phyloP scores from a whole-genome alignment of 805 yeast genomes.

The Starmerella apicola region DNA sequence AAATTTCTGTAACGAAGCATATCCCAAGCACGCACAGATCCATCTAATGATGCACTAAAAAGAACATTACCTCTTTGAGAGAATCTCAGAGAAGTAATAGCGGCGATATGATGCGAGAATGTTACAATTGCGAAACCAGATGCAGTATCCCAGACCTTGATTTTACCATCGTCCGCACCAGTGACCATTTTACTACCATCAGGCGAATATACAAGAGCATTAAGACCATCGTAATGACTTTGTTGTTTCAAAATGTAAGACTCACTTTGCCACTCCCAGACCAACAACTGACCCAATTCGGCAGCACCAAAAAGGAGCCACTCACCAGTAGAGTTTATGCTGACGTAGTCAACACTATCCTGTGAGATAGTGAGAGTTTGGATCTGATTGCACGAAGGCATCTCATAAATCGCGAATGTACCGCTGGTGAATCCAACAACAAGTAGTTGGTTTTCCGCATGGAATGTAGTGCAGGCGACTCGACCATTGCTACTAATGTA shows the following conservation, averaged over 20 bases:
- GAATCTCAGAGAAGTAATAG: constrained; percentile 78
- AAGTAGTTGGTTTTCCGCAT: constrained; percentile 53
- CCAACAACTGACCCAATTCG: constrained; percentile 81
- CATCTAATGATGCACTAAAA: constrained; percentile 86
- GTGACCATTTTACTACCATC: constrained; percentile 89
- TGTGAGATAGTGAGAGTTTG: constrained; percentile 90
- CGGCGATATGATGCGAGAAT: constrained; percentile 78
- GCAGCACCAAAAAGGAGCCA: constrained; percentile 95
- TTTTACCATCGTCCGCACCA: constrained; percentile 92
- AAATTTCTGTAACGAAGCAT: constrained; percentile 83
- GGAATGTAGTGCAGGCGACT: constrained; percentile 75
- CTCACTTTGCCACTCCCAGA: constrained; percentile 98
- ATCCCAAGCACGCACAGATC: constrained; percentile 97
- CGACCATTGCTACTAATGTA: constrained; percentile 58
- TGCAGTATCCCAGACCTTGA: constrained; percentile 87
- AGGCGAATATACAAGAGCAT: constrained; percentile 75
- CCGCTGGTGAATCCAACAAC: constrained; percentile 85
- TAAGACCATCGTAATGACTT: constrained; percentile 89
- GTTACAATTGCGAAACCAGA: constrained; percentile 91
- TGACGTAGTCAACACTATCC: constrained; percentile 70
- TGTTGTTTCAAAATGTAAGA: constrained; percentile 91
- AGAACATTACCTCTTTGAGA: constrained; percentile 83
- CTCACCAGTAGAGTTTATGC: constrained; percentile 75
- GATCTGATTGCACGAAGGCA: constrained; percentile 35
- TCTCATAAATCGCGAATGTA: constrained; percentile 79